Conservation (phyloP, 257 asterid species). For the Solanum piurae region DNA sequence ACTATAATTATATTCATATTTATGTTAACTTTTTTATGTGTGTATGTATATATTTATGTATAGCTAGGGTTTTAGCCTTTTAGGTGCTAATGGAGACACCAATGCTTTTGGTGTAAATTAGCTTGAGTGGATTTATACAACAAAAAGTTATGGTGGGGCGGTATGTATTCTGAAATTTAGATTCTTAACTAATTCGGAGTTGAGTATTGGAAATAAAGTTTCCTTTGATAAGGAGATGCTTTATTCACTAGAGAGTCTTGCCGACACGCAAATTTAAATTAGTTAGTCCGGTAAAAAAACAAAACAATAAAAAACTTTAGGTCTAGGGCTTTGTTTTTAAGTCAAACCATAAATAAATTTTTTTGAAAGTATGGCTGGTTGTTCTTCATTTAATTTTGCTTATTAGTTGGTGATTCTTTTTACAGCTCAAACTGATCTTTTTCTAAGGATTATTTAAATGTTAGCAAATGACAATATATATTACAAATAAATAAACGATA, state of each 20-base stretch:
- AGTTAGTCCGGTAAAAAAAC: neutral
- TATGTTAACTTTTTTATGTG: neutral
- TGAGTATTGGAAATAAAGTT: neutral
- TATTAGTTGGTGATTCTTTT: neutral
- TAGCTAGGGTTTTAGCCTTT: neutral
- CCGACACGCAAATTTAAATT: neutral
- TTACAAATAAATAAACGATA: neutral
- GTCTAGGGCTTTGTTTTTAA: neutral
- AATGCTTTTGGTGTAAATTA: neutral
- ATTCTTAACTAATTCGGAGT: neutral
- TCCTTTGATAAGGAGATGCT: neutral
- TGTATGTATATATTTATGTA: neutral
- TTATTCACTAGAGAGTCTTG: neutral
- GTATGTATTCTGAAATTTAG: no score
- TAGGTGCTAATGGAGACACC: neutral
- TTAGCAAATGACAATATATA: neutral
- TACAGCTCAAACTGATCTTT: neutral
- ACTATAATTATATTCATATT: neutral
- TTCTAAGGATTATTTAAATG: neutral
- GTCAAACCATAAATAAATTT: neutral
- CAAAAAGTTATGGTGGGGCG: neutral
- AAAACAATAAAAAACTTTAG: neutral
- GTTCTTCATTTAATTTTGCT: neutral
- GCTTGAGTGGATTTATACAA: neutral
- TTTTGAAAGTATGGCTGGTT: neutral